phyloP scores from a whole-genome alignment of 495 filamentous ascomycete genomes.

The Penicillium paradoxum region DNA sequence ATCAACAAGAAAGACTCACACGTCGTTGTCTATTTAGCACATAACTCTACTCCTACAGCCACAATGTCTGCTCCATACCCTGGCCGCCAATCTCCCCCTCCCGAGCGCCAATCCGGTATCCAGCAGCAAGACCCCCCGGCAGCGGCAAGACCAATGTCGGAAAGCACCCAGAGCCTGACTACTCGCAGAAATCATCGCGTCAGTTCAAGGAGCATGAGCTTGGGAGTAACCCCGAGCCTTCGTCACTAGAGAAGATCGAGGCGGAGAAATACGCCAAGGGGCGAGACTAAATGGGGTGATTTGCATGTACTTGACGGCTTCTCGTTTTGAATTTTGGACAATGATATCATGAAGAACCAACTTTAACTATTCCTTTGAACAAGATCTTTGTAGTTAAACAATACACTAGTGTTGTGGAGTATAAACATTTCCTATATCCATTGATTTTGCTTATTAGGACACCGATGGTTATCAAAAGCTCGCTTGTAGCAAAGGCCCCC shows the following conservation, averaged over 20 bases:
- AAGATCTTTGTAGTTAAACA: not conserved
- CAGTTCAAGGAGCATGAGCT: constrained; percentile 31
- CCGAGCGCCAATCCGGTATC: constrained; percentile 58
- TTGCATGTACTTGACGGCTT: not conserved
- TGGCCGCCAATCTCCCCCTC: constrained; percentile 79
- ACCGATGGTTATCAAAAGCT: not conserved
- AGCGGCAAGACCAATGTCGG: constrained; percentile 52
- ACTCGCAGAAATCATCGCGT: constrained; percentile 36
- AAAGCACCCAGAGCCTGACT: constrained; percentile 27
- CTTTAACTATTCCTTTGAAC: too few relatives aligned
- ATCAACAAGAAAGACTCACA: not conserved
- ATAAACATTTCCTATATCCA: not conserved
- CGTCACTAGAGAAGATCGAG: constrained; percentile 64
- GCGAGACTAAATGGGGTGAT: constrained; percentile 7
- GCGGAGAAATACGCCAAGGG: constrained; percentile 58
- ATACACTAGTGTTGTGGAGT: not conserved
- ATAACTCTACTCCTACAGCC: constrained; percentile 11
- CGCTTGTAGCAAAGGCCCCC: not conserved
- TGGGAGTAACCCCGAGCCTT: constrained; percentile 63
- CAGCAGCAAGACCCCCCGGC: constrained; percentile 57
- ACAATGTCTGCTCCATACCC: constrained; percentile 38
- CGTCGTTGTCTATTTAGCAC: not conserved
- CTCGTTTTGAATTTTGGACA: not conserved
- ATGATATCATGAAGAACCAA: constrained; percentile 4
- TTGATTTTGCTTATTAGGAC: not conserved